Percentiles rank a stretch among this genome's conserved stretches.
These are phyloP conservation scores for Typha latifolia DNA, from an alignment of 176 grass and related monocot species.

Conservation along the genomic window DNA sequence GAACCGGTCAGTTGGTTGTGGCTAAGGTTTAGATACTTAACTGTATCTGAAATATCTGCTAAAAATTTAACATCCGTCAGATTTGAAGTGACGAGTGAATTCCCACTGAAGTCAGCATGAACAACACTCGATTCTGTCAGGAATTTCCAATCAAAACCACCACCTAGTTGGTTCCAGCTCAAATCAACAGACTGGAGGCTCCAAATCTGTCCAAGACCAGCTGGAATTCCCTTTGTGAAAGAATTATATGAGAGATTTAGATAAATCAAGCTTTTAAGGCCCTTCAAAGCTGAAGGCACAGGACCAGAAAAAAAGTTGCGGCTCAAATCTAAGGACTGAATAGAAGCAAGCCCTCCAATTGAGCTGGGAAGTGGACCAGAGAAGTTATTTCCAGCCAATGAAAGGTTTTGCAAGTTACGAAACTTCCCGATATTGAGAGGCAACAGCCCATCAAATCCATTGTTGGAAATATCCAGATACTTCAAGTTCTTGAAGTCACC, in stretches of 20 bases:
- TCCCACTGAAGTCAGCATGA: constrained; percentile 89
- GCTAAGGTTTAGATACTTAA: constrained; percentile 80
- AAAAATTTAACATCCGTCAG: constrained; percentile 85
- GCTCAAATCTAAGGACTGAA: constrained; percentile 81
- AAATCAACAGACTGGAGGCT: constrained; percentile 73
- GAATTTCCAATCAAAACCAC: constrained; percentile 90
- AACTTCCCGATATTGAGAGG: constrained; percentile 57
- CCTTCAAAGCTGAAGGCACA: constrained; percentile 41
- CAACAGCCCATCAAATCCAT: constrained; percentile 51
- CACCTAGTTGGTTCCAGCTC: constrained; percentile 80
- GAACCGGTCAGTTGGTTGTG: constrained; percentile 70
- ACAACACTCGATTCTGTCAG: constrained; percentile 63
- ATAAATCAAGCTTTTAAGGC: constrained; percentile 50
- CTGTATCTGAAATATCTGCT: constrained; percentile 78
- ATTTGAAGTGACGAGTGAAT: constrained; percentile 57
- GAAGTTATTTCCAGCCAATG: constrained; percentile 79
- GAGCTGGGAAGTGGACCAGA: constrained; percentile 60
- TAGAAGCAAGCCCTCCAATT: constrained; percentile 48
- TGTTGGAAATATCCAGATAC: constrained; percentile 72
- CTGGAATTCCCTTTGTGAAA: constrained; percentile 68
- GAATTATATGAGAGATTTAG: constrained; percentile 75
- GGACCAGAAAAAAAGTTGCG: constrained; percentile 57
- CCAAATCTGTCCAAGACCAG: constrained; percentile 50
- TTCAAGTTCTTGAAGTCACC: constrained; percentile 66
- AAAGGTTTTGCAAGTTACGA: constrained; percentile 67